phyloP scores from a whole-genome alignment of 2,329 filamentous ascomycete species.

The Sordariomycetes sp. region DNA sequence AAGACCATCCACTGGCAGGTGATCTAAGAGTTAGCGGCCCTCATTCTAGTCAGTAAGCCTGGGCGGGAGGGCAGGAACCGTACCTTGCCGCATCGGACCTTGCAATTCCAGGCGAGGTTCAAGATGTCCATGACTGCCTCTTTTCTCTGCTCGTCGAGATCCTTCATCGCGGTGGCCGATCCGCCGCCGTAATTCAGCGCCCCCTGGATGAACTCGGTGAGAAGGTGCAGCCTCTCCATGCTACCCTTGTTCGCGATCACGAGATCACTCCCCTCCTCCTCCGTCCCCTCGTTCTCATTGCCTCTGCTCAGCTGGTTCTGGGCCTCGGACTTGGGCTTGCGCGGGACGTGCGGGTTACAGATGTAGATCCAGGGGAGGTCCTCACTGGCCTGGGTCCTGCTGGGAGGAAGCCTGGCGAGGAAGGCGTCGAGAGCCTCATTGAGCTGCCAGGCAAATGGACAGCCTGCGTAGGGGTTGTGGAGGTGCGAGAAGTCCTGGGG shows the following conservation, averaged over 20 bases:
- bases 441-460: constrained; percentile 48
- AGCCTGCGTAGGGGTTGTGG: constrained; percentile 49
- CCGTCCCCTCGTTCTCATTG: constrained; percentile 38
- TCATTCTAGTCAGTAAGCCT: not conserved
- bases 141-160: constrained; percentile 38
- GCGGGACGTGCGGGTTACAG: constrained; percentile 47
- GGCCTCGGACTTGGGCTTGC: constrained; percentile 19
- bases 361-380: constrained; percentile 62
- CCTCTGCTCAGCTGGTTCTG: constrained; percentile 26
- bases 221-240: constrained; percentile 33
- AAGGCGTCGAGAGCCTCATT: constrained; percentile 56
- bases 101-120: constrained; percentile 45
- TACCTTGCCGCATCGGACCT: constrained; percentile 58
- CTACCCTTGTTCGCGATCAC: constrained; percentile 41
- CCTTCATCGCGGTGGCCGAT: constrained; percentile 25
- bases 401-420: constrained; percentile 56
- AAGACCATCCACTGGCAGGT: constrained; percentile 63
- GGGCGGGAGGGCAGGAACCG: constrained; percentile 4
- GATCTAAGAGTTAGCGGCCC: not conserved
- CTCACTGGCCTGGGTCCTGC: constrained; percentile 37
- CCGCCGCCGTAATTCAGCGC: constrained; percentile 26
- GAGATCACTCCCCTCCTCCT: constrained; percentile 32
- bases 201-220: constrained; percentile 35
- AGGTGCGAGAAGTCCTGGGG: constrained; percentile 18
- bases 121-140: constrained; percentile 44